Base-by-base conservation (phyloP, 805 yeast genomes). In the Saturnispora quitensis region DNA sequence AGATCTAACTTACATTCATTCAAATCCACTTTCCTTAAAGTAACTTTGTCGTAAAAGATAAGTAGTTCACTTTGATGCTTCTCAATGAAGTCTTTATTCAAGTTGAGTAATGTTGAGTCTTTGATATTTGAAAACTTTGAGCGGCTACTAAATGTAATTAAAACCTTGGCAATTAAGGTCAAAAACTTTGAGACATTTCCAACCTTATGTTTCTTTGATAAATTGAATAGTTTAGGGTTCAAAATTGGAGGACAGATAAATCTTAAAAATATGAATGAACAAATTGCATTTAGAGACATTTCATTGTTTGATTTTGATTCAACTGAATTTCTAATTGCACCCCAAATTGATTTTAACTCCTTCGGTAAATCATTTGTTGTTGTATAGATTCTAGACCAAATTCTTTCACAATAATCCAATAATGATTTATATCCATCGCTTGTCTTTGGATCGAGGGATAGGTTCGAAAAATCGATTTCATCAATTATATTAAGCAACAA, bases 221-320 rank as follows among this genome's bases (percentile, higher is more conserved):
- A 70, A 54, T 82, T 81, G 64, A 89, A 89, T 47, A 90, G 66
- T 60, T 88, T 89, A 0, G 99, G 99, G 60, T 89, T 90, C 62
- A 93, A 68, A 28, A 91, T 77, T 0, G 96, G 96, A 0, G 99
- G 98, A 60, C 97, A 89, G 56, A 89, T 77, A 65, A 84, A 87
- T 54, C 97, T 72, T 54, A 91, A 68, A 63, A 91, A 93, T 12
- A 91, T 69, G 60, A 93, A 86, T 0, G 96, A 89, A 20, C 93
- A 78, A 33, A 90, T 69, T 47, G 95, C 86, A 61, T 89, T 84
- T 53, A 84, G 70, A 0, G 89, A 76, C 9, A 71, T 62, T 5
- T 66, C 69, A 0, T 52, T 47, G 59, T 82, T 84, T 13, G 69
- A 73, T 1, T 82, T 80, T 40, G 79, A 63, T 58, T 84, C 95